phyloP scores from a whole-genome alignment of 108 stramenopile genomes.

The Cyclotella kingstonii region DNA sequence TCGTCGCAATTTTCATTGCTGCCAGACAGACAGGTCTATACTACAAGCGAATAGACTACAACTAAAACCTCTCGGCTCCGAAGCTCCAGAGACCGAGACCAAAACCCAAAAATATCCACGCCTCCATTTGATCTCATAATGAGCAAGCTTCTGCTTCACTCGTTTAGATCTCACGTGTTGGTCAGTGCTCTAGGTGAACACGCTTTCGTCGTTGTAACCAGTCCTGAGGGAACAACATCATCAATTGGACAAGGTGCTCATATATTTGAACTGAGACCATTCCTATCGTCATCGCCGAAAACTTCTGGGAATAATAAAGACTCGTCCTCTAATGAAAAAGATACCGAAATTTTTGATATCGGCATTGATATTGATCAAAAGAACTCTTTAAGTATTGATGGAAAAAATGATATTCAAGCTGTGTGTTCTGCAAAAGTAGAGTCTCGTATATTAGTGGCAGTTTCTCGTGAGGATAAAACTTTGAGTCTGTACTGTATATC shows the following conservation, averaged over 20 bases:
- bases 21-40: too few relatives aligned
- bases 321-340: not conserved
- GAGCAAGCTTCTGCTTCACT: slow-evolving; percentile 41
- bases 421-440: slow-evolving; percentile 43
- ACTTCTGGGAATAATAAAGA: not conserved
- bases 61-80: not conserved
- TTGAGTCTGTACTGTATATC: slow-evolving; percentile 47
- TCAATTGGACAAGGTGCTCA: not conserved
- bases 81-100: not conserved
- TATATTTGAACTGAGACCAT: slow-evolving; percentile 19
- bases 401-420: slow-evolving; percentile 48
- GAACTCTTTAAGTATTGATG: not conserved
- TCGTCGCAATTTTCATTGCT: too few relatives aligned
- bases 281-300: not conserved
- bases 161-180: slow-evolving; percentile 30
- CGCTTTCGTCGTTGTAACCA: slow-evolving; percentile 24
- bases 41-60: too few relatives aligned
- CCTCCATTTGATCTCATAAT: not conserved
- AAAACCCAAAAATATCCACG: not conserved
- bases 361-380: not conserved
- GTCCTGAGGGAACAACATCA: slow-evolving; percentile 4
- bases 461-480: slow-evolving; percentile 61
- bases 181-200: slow-evolving; percentile 30
- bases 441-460: slow-evolving; percentile 47
- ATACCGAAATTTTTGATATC: not conserved